A percentile compares a stretch with the other conserved stretches of the same genome.
These are phyloP conservation scores for Chlorella sp. DNA, from an alignment of 139 green algal genomes.

Conservation along the genomic window DNA sequence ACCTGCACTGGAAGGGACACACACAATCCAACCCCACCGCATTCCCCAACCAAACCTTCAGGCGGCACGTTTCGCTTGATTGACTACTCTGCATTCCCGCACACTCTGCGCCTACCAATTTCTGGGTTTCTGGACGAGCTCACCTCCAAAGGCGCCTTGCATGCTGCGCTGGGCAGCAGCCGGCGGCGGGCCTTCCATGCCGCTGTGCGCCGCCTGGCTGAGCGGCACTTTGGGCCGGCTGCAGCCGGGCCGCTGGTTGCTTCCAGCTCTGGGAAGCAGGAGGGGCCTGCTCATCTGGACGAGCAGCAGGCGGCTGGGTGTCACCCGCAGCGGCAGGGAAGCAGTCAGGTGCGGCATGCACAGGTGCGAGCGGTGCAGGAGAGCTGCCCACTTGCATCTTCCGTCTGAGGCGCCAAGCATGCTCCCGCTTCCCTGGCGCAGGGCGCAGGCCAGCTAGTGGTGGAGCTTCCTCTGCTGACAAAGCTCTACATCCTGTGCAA, in stretches of 20 bases:
- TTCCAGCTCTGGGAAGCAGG: no score
- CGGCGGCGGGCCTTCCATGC: background rate
- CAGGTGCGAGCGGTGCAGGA: background rate
- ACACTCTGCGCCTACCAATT: background rate
- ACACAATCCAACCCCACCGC: background rate
- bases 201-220: background rate
- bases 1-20: no score
- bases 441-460: background rate
- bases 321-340: background rate
- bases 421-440: background rate
- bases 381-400: background rate
- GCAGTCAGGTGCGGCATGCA: background rate
- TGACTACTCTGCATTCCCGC: background rate
- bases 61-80: conserved; percentile 17
- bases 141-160: background rate
- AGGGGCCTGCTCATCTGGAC: background rate
- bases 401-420: background rate
- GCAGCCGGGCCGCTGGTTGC: background rate
- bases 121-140: background rate
- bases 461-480: background rate
- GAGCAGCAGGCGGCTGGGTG: background rate
- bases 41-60: background rate
- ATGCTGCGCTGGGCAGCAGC: background rate
- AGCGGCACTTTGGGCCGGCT: background rate
- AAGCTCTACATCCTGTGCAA: conserved; percentile 2